A percentile compares a stretch with the other conserved stretches of the same genome.
Evolutionary conservation across 1,284 basidiomycete genomes (phyloP).

Genomic region (Phenoliferia sp.): DNA sequence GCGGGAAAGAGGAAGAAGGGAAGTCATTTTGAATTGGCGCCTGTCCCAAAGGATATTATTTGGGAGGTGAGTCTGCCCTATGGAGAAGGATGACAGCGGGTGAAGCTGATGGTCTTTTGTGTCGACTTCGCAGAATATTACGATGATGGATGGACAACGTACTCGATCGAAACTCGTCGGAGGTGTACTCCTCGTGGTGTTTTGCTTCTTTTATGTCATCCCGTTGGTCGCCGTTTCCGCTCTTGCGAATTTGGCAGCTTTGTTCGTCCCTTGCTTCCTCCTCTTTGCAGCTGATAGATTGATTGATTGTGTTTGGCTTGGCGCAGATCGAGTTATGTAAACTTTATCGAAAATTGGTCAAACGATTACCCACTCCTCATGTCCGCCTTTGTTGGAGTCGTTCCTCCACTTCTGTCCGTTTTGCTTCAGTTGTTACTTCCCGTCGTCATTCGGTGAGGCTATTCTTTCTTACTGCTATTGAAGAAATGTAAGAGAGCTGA

Average conservation of each 20-base stretch:
- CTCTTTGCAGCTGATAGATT: not conserved
- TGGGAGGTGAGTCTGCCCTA: constrained; percentile 20
- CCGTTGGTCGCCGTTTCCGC: constrained; percentile 71
- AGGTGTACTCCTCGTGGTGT: constrained; percentile 62
- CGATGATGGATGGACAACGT: constrained; percentile 61
- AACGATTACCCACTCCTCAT: constrained; percentile 31
- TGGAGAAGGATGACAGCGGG: not conserved
- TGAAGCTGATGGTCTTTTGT: too few relatives aligned
- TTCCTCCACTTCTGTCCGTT: constrained; percentile 80
- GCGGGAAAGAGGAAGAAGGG: constrained; percentile 65
- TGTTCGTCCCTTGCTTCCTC: constrained; percentile 7
- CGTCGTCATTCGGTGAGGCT: constrained; percentile 75
- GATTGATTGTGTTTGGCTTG: too few relatives aligned
- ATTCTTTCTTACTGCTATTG: constrained; percentile 23
- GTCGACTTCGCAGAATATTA: constrained; percentile 76
- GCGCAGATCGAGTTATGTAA: constrained; percentile 54
- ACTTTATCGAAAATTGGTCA: constrained; percentile 67
- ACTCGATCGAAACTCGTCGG: constrained; percentile 65
- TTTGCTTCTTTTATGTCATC: constrained; percentile 85
- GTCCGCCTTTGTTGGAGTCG: constrained; percentile 50
- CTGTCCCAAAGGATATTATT: constrained; percentile 79
- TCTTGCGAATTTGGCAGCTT: constrained; percentile 44
- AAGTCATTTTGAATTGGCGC: constrained; percentile 64
- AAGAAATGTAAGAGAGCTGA: not conserved
- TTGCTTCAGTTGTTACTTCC: constrained; percentile 85